Percentiles rank a stretch among this genome's conserved stretches.
Conservation (phyloP, 2,329 filamentous ascomycete species). For the Talaromyces sp. region DNA sequence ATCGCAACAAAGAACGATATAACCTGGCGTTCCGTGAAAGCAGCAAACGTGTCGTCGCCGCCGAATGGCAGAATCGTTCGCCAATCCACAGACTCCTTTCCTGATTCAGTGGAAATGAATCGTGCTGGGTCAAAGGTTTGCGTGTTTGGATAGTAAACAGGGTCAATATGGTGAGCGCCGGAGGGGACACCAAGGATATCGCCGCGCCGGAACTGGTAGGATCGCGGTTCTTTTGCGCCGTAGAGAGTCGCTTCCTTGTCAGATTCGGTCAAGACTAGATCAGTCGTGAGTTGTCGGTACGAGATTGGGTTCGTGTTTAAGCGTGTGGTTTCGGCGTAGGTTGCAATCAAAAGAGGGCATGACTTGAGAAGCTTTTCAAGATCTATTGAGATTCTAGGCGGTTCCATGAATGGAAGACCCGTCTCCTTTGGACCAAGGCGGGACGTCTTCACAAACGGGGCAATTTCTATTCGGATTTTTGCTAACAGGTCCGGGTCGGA, state of each 20-base stretch:
- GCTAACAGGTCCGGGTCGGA: conserved; percentile 34
- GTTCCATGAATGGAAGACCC: conserved; percentile 38
- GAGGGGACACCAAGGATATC: conserved; percentile 41
- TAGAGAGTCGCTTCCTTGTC: conserved; percentile 24
- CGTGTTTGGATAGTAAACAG: conserved; percentile 35
- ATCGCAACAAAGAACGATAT: conserved; percentile 48
- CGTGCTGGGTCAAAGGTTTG: conserved; percentile 39
- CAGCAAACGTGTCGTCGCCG: conserved; percentile 40
- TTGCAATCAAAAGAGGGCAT: conserved; percentile 43
- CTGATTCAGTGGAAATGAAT: conserved; percentile 39
- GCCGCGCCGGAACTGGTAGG: conserved; percentile 37
- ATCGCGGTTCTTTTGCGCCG: conserved; percentile 21
- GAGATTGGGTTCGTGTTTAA: conserved; percentile 38
- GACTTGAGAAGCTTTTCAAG: conserved; percentile 34
- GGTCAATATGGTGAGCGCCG: conserved; percentile 39
- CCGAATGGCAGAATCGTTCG: conserved; percentile 44
- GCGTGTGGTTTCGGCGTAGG: conserved; percentile 42
- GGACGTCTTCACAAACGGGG: conserved; percentile 33
- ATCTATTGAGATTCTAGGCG: conserved; percentile 38
- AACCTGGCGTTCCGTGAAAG: conserved; percentile 41
- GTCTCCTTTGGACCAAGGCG: conserved; percentile 31
- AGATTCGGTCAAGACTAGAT: conserved; percentile 35
- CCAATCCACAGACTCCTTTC: conserved; percentile 27
- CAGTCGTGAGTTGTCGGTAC: conserved; percentile 34
- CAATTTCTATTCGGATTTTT: conserved; percentile 42